Conservation (phyloP, 2,329 filamentous ascomycete species). For the Alternaria alternata region DNA sequence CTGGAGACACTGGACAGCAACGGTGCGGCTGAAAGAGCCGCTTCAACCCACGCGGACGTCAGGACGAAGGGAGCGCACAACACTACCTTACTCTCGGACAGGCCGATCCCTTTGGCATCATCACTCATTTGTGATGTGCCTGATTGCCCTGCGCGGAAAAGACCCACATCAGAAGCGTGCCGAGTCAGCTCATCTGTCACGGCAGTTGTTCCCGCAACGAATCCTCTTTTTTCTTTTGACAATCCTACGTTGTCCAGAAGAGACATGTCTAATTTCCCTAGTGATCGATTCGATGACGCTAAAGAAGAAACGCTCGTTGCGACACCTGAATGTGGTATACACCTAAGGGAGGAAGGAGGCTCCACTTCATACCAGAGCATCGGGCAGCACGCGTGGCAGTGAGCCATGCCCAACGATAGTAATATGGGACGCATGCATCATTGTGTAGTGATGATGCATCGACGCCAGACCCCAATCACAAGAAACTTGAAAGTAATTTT, state of each 20-base stretch:
- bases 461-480: not conserved
- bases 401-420: not conserved
- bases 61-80: conserved; percentile 1
- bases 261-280: not conserved
- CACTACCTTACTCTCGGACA: not conserved
- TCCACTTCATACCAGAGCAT: not conserved
- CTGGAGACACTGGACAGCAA: not conserved
- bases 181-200: not conserved
- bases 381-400: not conserved
- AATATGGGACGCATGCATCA: not conserved
- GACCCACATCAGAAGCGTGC: not conserved
- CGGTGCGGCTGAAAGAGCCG: conserved; percentile 5
- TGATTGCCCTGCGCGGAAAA: not conserved
- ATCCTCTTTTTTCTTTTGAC: not conserved
- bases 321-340: not conserved
- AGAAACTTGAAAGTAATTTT: conserved; percentile 3
- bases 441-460: not conserved
- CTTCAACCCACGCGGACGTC: not conserved
- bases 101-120: not conserved
- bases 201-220: not conserved
- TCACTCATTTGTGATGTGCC: not conserved
- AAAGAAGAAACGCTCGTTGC: not conserved
- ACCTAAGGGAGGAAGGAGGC: not conserved
- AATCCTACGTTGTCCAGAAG: not conserved
- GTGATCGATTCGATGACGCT: not conserved